Evolutionary conservation across 2,329 filamentous ascomycete genomes (phyloP).

Genomic region (Orbilia brochopaga): DNA sequence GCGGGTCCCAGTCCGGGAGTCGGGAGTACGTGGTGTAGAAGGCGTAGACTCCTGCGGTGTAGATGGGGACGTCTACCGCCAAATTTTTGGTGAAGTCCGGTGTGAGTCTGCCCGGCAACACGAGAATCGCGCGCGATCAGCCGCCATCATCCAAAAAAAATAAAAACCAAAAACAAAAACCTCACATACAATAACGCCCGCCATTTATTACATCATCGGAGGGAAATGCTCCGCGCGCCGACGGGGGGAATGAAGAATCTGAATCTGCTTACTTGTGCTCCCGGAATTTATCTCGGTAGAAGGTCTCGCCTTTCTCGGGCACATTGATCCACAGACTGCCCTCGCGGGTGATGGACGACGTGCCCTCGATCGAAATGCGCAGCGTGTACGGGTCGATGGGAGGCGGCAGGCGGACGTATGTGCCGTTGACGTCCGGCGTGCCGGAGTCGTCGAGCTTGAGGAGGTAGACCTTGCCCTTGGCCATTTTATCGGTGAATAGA

Average conservation of each 20-base stretch:
- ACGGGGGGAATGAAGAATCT: neutral
- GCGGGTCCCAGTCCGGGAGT: conserved; percentile 75
- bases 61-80: conserved; percentile 84
- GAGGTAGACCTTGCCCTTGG: conserved; percentile 71
- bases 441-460: conserved; percentile 91
- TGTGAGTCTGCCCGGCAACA: conserved; percentile 68
- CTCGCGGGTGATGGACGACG: conserved; percentile 91
- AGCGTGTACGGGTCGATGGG: conserved; percentile 77
- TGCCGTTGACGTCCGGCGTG: conserved; percentile 83
- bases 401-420: conserved; percentile 89
- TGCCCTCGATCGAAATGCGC: conserved; percentile 90
- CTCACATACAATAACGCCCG: neutral
- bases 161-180: neutral
- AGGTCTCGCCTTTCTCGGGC: conserved; percentile 75
- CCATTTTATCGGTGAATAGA: conserved; percentile 29
- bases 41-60: conserved; percentile 81
- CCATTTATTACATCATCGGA: too few species aligned
- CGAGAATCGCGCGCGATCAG: neutral
- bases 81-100: conserved; percentile 93
- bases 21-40: conserved; percentile 94
- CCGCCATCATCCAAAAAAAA: too few species aligned
- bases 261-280: conserved; percentile 75
- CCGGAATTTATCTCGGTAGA: conserved; percentile 78
- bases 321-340: conserved; percentile 98
- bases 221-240: too few species aligned